Evolutionary conservation across 2,329 filamentous ascomycete genomes (phyloP).

Genomic region (Sordariomycetes sp.): DNA sequence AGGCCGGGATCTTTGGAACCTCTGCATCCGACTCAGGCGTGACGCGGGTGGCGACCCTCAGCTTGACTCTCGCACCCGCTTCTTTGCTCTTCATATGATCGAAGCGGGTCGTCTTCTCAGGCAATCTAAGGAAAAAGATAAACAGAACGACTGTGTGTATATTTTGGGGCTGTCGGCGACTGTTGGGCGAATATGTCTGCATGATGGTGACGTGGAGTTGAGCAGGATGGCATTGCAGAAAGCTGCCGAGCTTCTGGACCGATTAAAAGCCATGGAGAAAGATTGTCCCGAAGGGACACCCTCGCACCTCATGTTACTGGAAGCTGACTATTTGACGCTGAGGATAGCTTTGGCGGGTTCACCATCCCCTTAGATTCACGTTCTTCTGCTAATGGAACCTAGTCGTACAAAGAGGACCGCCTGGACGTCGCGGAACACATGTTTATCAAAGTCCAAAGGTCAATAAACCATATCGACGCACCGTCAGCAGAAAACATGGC

Average conservation of each 20-base stretch:
- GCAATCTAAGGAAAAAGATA: constrained; percentile 11
- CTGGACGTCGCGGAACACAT: constrained; percentile 73
- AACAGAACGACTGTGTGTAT: constrained; percentile 44
- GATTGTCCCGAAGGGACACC: neutral
- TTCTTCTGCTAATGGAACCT: neutral
- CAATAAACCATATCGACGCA: constrained; percentile 29
- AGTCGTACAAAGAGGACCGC: constrained; percentile 68
- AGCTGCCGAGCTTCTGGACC: constrained; percentile 44
- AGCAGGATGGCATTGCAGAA: constrained; percentile 54
- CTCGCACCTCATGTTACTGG: too few species aligned
- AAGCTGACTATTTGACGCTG: constrained; percentile 56
- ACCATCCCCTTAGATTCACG: constrained; percentile 10
- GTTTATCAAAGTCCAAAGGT: constrained; percentile 50
- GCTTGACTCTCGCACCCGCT: constrained; percentile 29
- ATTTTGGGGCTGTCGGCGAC: constrained; percentile 61
- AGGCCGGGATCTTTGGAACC: constrained; percentile 59
- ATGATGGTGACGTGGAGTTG: constrained; percentile 45
- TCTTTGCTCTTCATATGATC: constrained; percentile 60
- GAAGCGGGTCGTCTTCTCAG: constrained; percentile 35
- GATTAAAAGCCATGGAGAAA: neutral
- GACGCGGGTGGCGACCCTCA: constrained; percentile 12
- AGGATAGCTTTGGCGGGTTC: constrained; percentile 55
- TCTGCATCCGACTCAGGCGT: constrained; percentile 42
- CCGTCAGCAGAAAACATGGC: constrained; percentile 50
- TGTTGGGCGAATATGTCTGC: constrained; percentile 42